These are phyloP conservation scores for Melanopsichium pennsylvanicum DNA, from an alignment of 1,284 basidiomycete genomes.

Conservation along the genomic window DNA sequence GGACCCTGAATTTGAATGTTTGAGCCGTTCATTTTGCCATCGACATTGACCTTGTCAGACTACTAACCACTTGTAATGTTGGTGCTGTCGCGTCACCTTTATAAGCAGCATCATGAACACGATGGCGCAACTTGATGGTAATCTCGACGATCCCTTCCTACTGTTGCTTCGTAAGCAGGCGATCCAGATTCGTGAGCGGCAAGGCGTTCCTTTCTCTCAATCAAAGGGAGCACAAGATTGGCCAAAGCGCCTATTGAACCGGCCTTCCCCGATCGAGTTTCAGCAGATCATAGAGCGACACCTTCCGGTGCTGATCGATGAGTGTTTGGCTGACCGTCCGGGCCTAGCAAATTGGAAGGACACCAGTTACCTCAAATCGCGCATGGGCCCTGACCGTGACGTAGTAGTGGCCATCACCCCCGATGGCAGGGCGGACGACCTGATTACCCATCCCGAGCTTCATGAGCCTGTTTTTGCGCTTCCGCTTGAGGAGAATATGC, in stretches of 20 bases:
- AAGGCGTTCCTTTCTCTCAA: slow-evolving; percentile 16
- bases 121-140: not conserved
- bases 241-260: slow-evolving; percentile 11
- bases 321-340: slow-evolving; percentile 23
- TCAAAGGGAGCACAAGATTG: not conserved
- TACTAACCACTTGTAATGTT: not conserved
- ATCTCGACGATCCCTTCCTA: slow-evolving; percentile 28
- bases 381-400: slow-evolving; percentile 35
- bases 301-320: slow-evolving; percentile 41
- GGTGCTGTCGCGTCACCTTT: not conserved
- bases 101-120: not conserved
- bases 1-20: slow-evolving; percentile 4
- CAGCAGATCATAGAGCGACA: slow-evolving; percentile 24
- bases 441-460: slow-evolving; percentile 21
- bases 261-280: slow-evolving; percentile 19
- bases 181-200: slow-evolving; percentile 12
- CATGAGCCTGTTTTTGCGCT: slow-evolving; percentile 49
- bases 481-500: slow-evolving; percentile 42
- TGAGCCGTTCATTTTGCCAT: too few species aligned
- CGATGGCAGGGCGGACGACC: slow-evolving; percentile 57
- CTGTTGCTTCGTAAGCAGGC: slow-evolving; percentile 27
- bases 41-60: too few species aligned
- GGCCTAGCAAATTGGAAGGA: slow-evolving; percentile 38
- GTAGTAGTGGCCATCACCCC: slow-evolving; percentile 55
- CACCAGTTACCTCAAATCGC: slow-evolving; percentile 34